Conservation (phyloP, 1,139 yeast genomes). For the Debaryomycetaceae sp. region DNA sequence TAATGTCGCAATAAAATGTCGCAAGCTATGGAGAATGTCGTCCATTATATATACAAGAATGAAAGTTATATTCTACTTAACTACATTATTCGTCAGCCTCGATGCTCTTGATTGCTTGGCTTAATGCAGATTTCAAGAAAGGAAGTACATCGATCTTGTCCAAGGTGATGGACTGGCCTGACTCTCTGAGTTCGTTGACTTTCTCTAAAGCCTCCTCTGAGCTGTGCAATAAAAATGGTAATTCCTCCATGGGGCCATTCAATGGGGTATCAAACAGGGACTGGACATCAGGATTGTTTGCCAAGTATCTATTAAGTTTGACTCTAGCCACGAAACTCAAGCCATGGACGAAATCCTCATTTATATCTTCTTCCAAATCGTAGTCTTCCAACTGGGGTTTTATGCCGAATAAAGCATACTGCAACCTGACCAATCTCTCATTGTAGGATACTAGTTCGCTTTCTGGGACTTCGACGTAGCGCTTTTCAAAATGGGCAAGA, state of each 20-base stretch:
- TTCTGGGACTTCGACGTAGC: slow-evolving; percentile 56
- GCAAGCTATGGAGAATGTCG: slow-evolving; percentile 1
- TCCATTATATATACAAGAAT: background rate
- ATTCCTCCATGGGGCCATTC: slow-evolving; percentile 39
- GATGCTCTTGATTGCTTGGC: slow-evolving; percentile 14
- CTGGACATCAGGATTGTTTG: slow-evolving; percentile 15
- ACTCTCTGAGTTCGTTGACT: slow-evolving; percentile 41
- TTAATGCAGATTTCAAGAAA: slow-evolving; percentile 35
- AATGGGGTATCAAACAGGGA: slow-evolving; percentile 26
- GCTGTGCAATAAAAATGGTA: slow-evolving; percentile 42
- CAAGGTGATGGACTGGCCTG: slow-evolving; percentile 24
- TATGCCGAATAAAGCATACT: slow-evolving; percentile 78
- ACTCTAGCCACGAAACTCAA: slow-evolving; percentile 63
- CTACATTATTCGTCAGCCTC: slow-evolving; percentile 5
- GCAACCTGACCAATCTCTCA: slow-evolving; percentile 72
- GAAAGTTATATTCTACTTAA: background rate
- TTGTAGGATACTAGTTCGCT: slow-evolving; percentile 59
- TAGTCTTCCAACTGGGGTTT: slow-evolving; percentile 46
- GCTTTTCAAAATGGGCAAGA: slow-evolving; percentile 52
- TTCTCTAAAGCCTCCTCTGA: slow-evolving; percentile 54
- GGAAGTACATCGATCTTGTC: slow-evolving; percentile 43
- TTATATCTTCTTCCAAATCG: slow-evolving; percentile 48
- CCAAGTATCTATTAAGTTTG: slow-evolving; percentile 43
- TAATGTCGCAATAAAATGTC: slow-evolving; percentile 2
- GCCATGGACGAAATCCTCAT: slow-evolving; percentile 58